Evolutionary conservation across 2,329 filamentous ascomycete species (phyloP), one percentile per base, ranked within the genome.

Genomic region (Monilinia vaccinii-corymbosi): DNA sequence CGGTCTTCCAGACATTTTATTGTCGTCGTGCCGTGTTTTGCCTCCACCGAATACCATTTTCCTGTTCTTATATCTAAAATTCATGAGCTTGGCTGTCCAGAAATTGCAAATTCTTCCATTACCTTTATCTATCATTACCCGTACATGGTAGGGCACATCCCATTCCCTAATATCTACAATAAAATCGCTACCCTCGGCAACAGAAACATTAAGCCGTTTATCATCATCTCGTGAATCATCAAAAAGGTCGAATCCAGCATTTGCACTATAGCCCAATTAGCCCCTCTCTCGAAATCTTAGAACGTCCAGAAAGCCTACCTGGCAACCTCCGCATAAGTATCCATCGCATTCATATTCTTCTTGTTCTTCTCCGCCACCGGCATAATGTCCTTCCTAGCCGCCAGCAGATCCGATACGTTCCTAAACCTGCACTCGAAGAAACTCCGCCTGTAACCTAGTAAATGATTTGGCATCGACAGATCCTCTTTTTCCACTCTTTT

Each of bases 121-220:
- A 91, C 88, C 82, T 80, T 91, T 83, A 76, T 99, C 94, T 77
- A 99, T 99, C 75, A 95, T 89, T 77, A 99, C 93, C 82, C 94
- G 85, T 72, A 99, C 94, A 79, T 99, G 94, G 79, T 99, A 99
- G 66, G 94, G 95, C 70, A 99, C 95, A 76, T 99, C 94, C 75
- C 96, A 99, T 79, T 99, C 94, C 80, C 94, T 86, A 73, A 99
- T 96, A 81, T 99, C 95, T 77, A 97, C 83, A 81, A 99, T 91
- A 75, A 87, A 97, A 80, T 97, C 93, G 80, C 91, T 96, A 61
- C 93, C 91, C 75, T 97, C 92, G 68, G 86, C 80, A 77, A 91
- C 86, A 66, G 80, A 79, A 73, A 81, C 82, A 78, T 87, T 91
- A 77, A 81, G 79, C 81, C 87, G 85, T 86, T 81, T 83, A 74